Percentiles rank a stretch among this genome's conserved stretches.
Evolutionary conservation across 495 filamentous ascomycete species (phyloP).

Genomic region (Xylaria scruposa): DNA sequence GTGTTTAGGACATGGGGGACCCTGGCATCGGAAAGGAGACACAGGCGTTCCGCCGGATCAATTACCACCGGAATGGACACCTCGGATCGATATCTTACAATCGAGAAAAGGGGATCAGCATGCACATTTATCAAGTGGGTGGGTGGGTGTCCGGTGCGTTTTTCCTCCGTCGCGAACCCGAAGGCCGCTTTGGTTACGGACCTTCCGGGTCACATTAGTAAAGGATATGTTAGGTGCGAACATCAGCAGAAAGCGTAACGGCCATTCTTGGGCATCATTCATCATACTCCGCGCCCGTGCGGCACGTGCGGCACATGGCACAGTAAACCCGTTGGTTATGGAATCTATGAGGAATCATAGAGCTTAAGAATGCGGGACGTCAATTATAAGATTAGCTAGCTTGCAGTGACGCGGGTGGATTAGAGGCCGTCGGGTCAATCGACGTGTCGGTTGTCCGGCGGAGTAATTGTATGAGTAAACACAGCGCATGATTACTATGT

Average conservation of each 20-base stretch:
- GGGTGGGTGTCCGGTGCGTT: neutral
- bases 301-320: neutral
- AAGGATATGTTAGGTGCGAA: neutral
- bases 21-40: neutral
- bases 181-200: neutral
- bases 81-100: neutral
- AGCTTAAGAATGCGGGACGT: neutral
- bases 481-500: neutral
- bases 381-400: too few relatives aligned
- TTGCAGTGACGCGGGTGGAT: neutral
- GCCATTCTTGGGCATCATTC: neutral
- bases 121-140: neutral
- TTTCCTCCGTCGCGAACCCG: neutral
- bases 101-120: neutral
- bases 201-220: neutral
- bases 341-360: neutral
- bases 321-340: neutral
- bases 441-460: neutral
- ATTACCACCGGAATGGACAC: neutral
- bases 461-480: constrained; percentile 9
- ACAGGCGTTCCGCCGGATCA: neutral
- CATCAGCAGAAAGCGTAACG: neutral
- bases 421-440: neutral
- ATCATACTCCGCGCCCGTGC: neutral
- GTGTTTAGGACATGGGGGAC: neutral